Base-by-base conservation (phyloP, 202 grass and related monocot species). In the Setaria italica region DNA sequence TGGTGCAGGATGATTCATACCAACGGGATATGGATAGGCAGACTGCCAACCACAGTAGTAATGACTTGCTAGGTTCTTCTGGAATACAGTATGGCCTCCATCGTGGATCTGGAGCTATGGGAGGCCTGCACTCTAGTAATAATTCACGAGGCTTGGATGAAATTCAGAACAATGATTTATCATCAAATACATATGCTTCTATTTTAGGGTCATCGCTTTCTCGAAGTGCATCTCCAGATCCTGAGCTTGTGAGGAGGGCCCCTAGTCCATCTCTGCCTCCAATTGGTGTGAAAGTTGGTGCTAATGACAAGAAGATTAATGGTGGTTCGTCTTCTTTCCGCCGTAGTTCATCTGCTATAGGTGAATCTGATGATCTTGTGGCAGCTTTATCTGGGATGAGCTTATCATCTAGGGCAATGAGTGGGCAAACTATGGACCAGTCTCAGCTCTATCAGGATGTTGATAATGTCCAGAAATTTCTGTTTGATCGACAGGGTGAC, bases 161-260 rank as follows among this genome's bases (percentile, higher is more conserved):
- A 70, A 69, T 85, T 85, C 88, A 86, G 48, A 92, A 87, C 51
- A 90, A 79, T 69, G 87, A 81, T 55, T 66, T 80, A 59, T 80
- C 88, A 68, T 82, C 93, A 49, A 90, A 92, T 79, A 73, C 83
- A 34, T 98, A 85, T 85, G 91, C 86, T 34, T 90, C 92, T 60
- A 87, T 96, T 67, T 86, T 96, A 79, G 94, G 94, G 9, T 81
- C 97, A 45, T 95, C 94, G 9, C 88, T 99, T 58, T 91, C 91
- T 37, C 85, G 92, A 83, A 96, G 87, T 82, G 87, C 79, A 86
- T 94, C 92, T 13, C 93, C 94, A 71, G 88, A 97, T 86, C 90
- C 85, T 33, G 89, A 99, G 84, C 81, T 90, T 57, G 47, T 89
- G 47, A 90, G 84, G 88, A 93, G 92, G 83, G 88, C 85, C 54